phyloP scores from a whole-genome alignment of 441 rosid species.

The Pelargonium fulgidum region DNA sequence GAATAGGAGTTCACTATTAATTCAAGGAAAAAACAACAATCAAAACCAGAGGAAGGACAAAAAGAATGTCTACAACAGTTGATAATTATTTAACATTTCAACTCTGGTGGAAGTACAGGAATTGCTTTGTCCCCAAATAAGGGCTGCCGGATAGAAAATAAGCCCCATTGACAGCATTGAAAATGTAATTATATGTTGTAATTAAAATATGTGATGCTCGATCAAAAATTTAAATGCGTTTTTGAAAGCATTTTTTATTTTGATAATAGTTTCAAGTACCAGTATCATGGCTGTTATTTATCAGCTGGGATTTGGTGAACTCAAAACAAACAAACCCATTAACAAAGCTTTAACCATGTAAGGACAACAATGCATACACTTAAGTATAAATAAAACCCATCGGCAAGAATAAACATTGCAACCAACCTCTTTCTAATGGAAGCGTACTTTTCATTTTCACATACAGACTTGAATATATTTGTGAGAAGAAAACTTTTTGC shows the following conservation, averaged over 20 bases:
- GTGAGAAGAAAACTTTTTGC: conserved; percentile 82
- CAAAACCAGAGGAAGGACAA: background rate
- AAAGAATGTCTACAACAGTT: background rate
- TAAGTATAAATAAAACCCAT: conserved; percentile 13
- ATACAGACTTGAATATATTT: conserved; percentile 66
- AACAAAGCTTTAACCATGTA: background rate
- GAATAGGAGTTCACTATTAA: background rate
- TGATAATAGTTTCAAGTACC: background rate
- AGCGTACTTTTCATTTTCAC: conserved; percentile 72
- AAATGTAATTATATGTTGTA: background rate
- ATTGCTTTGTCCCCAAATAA: conserved; percentile 5
- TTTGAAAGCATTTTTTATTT: background rate
- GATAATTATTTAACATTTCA: background rate
- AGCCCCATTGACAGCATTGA: background rate
- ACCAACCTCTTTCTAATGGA: conserved; percentile 73
- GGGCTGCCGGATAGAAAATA: background rate
- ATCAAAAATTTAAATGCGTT: background rate
- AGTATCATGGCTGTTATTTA: background rate
- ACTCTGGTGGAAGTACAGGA: background rate
- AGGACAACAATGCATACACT: background rate
- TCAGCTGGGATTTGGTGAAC: background rate
- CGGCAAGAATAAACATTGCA: conserved; percentile 16
- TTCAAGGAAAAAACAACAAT: background rate
- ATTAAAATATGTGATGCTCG: background rate
- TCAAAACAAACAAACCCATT: background rate